These are phyloP conservation scores for Coccinonectria pachysandricola DNA, from an alignment of 2,329 filamentous ascomycete genomes.

Conservation along the genomic window DNA sequence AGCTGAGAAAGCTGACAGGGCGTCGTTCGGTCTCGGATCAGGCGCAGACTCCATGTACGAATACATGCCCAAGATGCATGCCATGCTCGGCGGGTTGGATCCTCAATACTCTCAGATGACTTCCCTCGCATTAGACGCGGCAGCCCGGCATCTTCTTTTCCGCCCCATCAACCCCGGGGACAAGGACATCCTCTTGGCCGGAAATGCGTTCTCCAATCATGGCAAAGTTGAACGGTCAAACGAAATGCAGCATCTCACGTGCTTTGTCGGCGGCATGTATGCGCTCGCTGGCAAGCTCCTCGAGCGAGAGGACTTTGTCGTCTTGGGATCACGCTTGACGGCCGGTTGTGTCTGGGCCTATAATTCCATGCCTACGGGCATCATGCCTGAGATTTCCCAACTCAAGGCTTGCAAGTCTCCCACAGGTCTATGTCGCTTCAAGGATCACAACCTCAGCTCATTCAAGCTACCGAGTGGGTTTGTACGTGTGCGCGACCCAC, in stretches of 20 bases:
- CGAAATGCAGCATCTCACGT: constrained; percentile 50
- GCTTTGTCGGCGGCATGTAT: constrained; percentile 63
- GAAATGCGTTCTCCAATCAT: constrained; percentile 23
- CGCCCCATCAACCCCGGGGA: constrained; percentile 53
- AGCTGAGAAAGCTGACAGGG: constrained; percentile 35
- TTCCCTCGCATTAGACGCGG: constrained; percentile 48
- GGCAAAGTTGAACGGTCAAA: constrained; percentile 19
- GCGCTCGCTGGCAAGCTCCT: constrained; percentile 56
- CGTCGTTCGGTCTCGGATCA: constrained; percentile 34
- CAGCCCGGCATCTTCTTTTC: constrained; percentile 54
- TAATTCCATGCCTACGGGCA: constrained; percentile 35
- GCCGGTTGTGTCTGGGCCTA: constrained; percentile 47
- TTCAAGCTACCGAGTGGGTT: constrained; percentile 42
- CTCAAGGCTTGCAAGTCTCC: constrained; percentile 27
- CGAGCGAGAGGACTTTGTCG: constrained; percentile 33
- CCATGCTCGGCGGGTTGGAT: constrained; percentile 55
- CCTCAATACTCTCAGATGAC: constrained; percentile 57
- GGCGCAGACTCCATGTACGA: constrained; percentile 44
- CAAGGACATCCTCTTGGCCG: constrained; percentile 51
- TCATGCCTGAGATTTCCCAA: constrained; percentile 43
- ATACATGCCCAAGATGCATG: constrained; percentile 49
- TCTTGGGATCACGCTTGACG: constrained; percentile 36
- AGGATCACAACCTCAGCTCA: constrained; percentile 13
- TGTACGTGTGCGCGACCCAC: constrained; percentile 36
- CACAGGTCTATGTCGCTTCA: constrained; percentile 27